Percentiles rank a stretch among this genome's conserved stretches.
phyloP scores from a whole-genome alignment of 1,284 basidiomycete species.

The Papiliotrema laurentii region DNA sequence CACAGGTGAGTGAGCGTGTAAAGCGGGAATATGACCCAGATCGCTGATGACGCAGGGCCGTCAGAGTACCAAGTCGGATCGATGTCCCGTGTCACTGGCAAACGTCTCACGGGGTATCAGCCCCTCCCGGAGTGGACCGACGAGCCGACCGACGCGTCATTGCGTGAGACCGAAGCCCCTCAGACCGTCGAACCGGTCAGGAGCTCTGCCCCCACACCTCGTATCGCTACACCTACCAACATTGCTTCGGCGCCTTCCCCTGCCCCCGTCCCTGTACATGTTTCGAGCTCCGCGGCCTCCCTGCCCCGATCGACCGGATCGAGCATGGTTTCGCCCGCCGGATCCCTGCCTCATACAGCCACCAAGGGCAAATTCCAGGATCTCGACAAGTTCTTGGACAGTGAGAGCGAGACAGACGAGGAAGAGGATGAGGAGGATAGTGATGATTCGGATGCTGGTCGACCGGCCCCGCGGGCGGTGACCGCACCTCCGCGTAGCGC shows the following conservation, averaged over 20 bases:
- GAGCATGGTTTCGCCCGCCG: conserved; percentile 18
- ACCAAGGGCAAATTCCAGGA: conserved; percentile 36
- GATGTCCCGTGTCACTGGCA: conserved; percentile 34
- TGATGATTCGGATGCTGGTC: conserved; percentile 17
- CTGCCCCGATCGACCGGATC: conserved; percentile 9
- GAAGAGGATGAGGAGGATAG: conserved; percentile 29
- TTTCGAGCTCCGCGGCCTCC: conserved; percentile 8
- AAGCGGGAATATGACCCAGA: conserved; percentile 35
- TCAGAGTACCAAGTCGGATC: conserved; percentile 35
- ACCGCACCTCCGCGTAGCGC: conserved; percentile 23
- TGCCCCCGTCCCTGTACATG: conserved; percentile 10
- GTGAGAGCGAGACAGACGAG: conserved; percentile 31
- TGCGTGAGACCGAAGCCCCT: conserved; percentile 44
- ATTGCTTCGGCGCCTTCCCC: conserved; percentile 10
- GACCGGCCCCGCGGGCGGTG: conserved; percentile 9
- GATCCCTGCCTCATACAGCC: conserved; percentile 17
- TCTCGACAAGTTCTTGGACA: conserved; percentile 47
- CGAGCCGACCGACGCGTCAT: conserved; percentile 48
- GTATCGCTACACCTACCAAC: conserved; percentile 8
- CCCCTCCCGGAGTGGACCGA: conserved; percentile 48
- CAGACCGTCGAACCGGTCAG: conserved; percentile 2
- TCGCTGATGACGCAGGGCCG: background rate
- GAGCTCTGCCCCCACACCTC: conserved; percentile 5
- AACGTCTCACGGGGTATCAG: conserved; percentile 35
- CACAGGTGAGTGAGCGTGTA: conserved; percentile 47